Base-by-base conservation (phyloP, 805 yeast species). In the Suhomyces sp. region DNA sequence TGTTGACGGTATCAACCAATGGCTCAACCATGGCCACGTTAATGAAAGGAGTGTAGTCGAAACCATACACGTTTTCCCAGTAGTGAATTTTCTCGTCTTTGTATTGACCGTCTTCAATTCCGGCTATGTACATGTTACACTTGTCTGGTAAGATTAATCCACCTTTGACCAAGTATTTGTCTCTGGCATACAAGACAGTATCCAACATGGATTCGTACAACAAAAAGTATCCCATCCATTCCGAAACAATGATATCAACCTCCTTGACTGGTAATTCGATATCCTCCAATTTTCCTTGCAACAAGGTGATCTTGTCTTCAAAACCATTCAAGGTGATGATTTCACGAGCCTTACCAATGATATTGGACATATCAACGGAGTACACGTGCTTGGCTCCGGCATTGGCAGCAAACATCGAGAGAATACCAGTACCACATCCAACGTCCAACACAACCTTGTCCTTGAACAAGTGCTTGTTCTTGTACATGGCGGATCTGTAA, bases 351-450 rank as follows among this genome's bases (percentile, higher is more conserved):
- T 88, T 88, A 45, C 82, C 95, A 50, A 95, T 93, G 60, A 93
- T 93, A 58, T 85, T 85, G 16, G 96, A 88, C 90, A 90, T 88
- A 65, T 93, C 99, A 36, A 93, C 97, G 31, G 95, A 95, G 61
- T 88, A 83, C 35, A 93, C 98, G 57, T 88, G 97, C 61, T 88
- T 88, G 44, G 98, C 98, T 47, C 98, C 99, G n/a, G 97, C 95
- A 56, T 82, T 83, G 33, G 91, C 96, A 12, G 98, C 98, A 72
- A 93, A 93, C 96, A 93, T 87, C 17, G 97, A 90, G 44, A 93
- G 68, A 48, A 93, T 88, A 50, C 98, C 99, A 14, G 98, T 93
- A 49, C 99, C 99, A 64, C 98, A 95, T 32, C 99, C 99, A 39
- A 93, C 98, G 65, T 93, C 99, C 39, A 93, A 71, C 6, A 93